These are phyloP conservation scores for Alternaria sp. DNA, from an alignment of 2,329 filamentous ascomycete species.

Conservation along the genomic window DNA sequence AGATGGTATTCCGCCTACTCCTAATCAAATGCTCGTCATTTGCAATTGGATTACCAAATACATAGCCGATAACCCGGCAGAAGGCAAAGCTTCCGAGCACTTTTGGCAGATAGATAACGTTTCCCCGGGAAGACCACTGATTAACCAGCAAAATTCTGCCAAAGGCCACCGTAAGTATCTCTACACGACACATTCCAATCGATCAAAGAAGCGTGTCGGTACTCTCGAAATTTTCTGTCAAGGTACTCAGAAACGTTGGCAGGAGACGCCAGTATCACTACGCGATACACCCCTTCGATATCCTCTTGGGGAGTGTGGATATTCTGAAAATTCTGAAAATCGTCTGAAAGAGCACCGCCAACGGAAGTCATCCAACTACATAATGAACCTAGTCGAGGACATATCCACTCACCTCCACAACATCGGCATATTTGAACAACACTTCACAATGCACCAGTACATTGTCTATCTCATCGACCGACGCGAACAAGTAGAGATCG, in stretches of 20 bases:
- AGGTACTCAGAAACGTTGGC: conserved; percentile 20
- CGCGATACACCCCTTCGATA: conserved; percentile 22
- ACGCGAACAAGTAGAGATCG: conserved; percentile 29
- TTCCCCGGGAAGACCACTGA: conserved; percentile 18
- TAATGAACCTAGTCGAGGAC: conserved; percentile 43
- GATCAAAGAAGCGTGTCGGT: conserved; percentile 22
- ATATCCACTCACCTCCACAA: conserved; percentile 26
- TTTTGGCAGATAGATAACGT: conserved; percentile 24
- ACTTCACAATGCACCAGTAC: conserved; percentile 35
- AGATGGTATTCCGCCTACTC: conserved; percentile 26
- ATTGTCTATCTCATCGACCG: conserved; percentile 38
- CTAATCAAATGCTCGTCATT: conserved; percentile 32
- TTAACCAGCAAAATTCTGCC: conserved; percentile 4
- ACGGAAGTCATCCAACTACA: conserved; percentile 31
- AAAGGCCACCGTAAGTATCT: conserved; percentile 36
- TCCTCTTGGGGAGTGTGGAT: conserved; percentile 36
- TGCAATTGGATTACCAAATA: conserved; percentile 28
- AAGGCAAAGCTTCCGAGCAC: not conserved
- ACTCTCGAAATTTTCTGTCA: conserved; percentile 25
- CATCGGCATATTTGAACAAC: conserved; percentile 6
- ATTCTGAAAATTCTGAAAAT: conserved; percentile 25
- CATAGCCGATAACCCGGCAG: not conserved
- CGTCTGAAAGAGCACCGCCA: conserved; percentile 32
- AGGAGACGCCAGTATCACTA: conserved; percentile 12
- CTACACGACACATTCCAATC: conserved; percentile 12